phyloP scores from a whole-genome alignment of 116 monocot genomes.

The Cymodocea nodosa region DNA sequence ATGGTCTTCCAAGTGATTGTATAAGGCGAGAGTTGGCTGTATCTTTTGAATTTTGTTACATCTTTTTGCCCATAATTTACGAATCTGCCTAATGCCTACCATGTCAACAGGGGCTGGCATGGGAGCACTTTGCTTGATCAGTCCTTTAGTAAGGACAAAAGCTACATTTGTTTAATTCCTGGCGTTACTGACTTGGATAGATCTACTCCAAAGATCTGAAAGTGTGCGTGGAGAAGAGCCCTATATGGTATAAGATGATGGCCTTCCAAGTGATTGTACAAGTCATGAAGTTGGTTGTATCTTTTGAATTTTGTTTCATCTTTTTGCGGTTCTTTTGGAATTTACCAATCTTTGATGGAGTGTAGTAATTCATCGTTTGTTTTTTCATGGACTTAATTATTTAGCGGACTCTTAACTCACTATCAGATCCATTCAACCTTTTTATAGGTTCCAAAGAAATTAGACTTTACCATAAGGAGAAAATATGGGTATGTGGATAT shows the following conservation, averaged over 20 bases:
- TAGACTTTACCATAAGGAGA: constrained; percentile 62
- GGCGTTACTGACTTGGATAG: constrained; percentile 17
- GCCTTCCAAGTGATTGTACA: constrained; percentile 68
- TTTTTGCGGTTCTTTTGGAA: no score
- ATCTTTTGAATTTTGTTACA: constrained; percentile 17
- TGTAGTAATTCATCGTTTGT: not conserved
- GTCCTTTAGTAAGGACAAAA: no score
- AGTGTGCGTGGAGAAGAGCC: constrained; percentile 37
- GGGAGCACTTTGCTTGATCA: constrained; percentile 10
- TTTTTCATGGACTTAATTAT: constrained; percentile 2
- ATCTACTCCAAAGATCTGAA: constrained; percentile 12
- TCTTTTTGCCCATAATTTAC: not conserved
- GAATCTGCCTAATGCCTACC: constrained; percentile 3
- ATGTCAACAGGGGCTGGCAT: no score
- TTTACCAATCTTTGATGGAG: no score
- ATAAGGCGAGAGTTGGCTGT: constrained; percentile 68
- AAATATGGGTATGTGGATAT: constrained; percentile 34
- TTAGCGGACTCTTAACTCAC: constrained; percentile 22
- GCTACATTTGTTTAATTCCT: not conserved
- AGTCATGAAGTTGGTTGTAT: constrained; percentile 79
- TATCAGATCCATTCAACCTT: constrained; percentile 64
- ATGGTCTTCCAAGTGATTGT: constrained; percentile 68
- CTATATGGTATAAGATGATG: constrained; percentile 56
- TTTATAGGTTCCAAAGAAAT: constrained; percentile 86
- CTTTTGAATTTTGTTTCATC: constrained; percentile 8